Base-by-base conservation (phyloP, 768 basidiomycete species). In the Hygrocybe coccinea region DNA sequence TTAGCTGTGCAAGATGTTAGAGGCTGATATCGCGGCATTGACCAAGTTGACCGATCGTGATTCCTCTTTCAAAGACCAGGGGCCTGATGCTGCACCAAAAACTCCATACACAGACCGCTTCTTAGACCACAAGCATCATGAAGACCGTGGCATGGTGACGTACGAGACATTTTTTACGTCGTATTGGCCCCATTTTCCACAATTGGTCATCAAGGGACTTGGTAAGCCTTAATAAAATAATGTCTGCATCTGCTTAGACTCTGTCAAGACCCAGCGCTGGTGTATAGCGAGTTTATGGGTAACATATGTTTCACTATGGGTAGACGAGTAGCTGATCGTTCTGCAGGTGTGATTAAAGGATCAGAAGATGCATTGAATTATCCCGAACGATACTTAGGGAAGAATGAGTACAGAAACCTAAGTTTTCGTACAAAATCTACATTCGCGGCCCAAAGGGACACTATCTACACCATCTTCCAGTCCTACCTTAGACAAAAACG, bases 201-300 rank as follows among this genome's bases (percentile, higher is more conserved):
- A 81, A 55, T 57, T 62, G 4, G 68, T 81, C 37, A 78, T 69
- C 1, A 84, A 80, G 58, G 75, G 75, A 2, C 67, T 87, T 10
- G 79, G 87, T 85, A 43, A 50, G 68, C 52, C 14, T 2, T 53
- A 50, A 60, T 39, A n/a, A 2, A 37, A 49, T 55, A 19, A 5
- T 39, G 15, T 39, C 35, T 17, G 38, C 36, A n/a, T 22, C 14
- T 52, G 49, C 53, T 24, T 24, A 2, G 14, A 21, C 17, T 15
- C 14, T n/a, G 3, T 34, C 11, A 11, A 89, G 87, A 85, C 63
- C 76, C 85, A 1, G 71, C 79, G 11, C 68, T 85, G 3, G 83
- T 86, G 0, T 89, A 79, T 62, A 80, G 78, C 36, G 85, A 89
- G 61, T 67, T 89, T 24, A 75, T 88, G 55, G 86, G 86, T 81